A percentile compares a stretch with the other conserved stretches of the same genome.
These are phyloP conservation scores for Eucalyptus lansdowneana DNA, from an alignment of 345 rosid species.

Conservation along the genomic window DNA sequence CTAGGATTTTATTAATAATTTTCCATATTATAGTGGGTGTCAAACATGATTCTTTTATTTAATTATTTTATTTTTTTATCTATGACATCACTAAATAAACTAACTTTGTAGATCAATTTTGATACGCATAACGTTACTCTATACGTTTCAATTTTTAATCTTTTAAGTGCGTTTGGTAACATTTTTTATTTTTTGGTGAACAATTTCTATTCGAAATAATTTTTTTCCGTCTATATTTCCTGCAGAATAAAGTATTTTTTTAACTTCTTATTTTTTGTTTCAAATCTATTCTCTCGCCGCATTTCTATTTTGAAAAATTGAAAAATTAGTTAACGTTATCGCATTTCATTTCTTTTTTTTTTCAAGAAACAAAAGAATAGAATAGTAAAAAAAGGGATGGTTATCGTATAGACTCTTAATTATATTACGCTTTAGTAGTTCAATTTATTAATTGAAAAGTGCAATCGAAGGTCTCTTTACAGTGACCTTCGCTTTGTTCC, in stretches of 20 bases:
- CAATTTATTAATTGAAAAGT: background rate
- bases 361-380: too few species aligned
- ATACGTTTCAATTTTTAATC: background rate
- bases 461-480: background rate
- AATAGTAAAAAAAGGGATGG: too few species aligned
- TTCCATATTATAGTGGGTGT: background rate
- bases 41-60: background rate
- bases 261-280: too few species aligned
- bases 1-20: too few species aligned
- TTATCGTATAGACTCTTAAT: background rate
- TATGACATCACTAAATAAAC: background rate
- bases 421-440: background rate
- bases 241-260: too few species aligned
- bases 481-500: background rate
- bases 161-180: background rate
- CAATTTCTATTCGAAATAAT: too few species aligned
- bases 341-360: too few species aligned
- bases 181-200: accelerated
- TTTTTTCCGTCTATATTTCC: accelerated
- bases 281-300: too few species aligned
- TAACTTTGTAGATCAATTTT: background rate
- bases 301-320: too few species aligned
- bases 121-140: background rate
- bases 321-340: too few species aligned
- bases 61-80: background rate